phyloP scores from a whole-genome alignment of 192 early-diverging fungal species.

The Obelidium mucronatum region DNA sequence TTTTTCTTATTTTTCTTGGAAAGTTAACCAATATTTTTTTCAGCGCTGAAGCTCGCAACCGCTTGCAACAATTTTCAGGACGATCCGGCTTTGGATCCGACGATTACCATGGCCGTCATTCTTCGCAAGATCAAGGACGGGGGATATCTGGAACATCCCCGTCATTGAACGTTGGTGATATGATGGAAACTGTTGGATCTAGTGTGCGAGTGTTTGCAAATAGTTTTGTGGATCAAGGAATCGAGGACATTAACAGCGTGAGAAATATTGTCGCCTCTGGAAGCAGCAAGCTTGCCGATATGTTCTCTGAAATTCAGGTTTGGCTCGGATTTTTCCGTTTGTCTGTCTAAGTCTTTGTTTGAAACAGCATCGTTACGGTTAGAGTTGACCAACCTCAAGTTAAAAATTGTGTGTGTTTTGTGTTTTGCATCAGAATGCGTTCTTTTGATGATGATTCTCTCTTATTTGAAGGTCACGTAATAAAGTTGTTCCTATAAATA shows the following conservation, averaged over 20 bases:
- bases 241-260: constrained; percentile 53
- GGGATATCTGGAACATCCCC: background rate
- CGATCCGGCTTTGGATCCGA: constrained; percentile 61
- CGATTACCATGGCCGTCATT: constrained; percentile 59
- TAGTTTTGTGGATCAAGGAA: constrained; percentile 62
- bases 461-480: background rate
- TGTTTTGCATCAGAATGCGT: background rate
- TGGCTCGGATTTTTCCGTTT: background rate
- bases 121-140: background rate
- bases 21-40: constrained; percentile 18
- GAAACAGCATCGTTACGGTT: background rate
- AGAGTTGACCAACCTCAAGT: background rate
- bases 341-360: background rate
- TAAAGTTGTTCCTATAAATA: background rate
- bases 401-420: background rate
- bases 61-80: constrained; percentile 59
- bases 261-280: constrained; percentile 53
- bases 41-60: constrained; percentile 55
- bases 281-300: constrained; percentile 52
- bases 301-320: constrained; percentile 62
- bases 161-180: constrained; percentile 24
- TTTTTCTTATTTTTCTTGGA: constrained; percentile 23
- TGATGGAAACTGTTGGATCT: constrained; percentile 41
- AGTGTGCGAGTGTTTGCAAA: constrained; percentile 58
- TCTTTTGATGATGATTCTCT: background rate